A percentile compares a stretch with the other conserved stretches of the same genome.
phyloP scores from a whole-genome alignment of 2,329 filamentous ascomycete genomes.

The Phoma herbarum region DNA sequence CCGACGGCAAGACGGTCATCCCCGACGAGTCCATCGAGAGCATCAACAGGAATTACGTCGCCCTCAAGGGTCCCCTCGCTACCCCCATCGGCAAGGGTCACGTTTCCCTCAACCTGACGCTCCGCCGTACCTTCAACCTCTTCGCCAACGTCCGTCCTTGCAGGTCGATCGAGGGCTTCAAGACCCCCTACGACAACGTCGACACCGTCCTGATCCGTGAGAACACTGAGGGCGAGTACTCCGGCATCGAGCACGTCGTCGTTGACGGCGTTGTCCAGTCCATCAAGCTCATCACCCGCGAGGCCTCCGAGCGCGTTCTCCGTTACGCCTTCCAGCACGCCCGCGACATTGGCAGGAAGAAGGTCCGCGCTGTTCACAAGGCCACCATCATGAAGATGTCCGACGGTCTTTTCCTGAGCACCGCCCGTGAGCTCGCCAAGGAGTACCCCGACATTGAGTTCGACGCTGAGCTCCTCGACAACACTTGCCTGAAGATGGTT shows the following conservation, averaged over 20 bases:
- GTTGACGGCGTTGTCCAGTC: conserved; percentile 98
- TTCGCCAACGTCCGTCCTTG: conserved; percentile 99
- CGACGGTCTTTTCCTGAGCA: conserved; percentile 95
- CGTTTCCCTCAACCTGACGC: conserved; percentile 97
- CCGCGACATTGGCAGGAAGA: conserved; percentile 88
- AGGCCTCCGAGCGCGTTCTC: conserved; percentile 93
- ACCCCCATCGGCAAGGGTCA: conserved; percentile 98
- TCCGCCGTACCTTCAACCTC: conserved; percentile 99
- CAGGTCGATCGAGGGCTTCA: conserved; percentile 95
- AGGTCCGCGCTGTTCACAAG: conserved; percentile 99
- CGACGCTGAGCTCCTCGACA: conserved; percentile 97
- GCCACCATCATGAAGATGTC: conserved; percentile 99
- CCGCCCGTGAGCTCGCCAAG: conserved; percentile 85
- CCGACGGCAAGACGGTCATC: conserved; percentile 95
- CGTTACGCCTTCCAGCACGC: conserved; percentile 99
- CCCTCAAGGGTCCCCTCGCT: conserved; percentile 97
- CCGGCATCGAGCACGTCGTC: conserved; percentile 97
- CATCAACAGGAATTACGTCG: conserved; percentile 94
- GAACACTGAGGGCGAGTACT: conserved; percentile 99
- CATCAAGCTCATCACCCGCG: conserved; percentile 98
- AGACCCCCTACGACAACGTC: conserved; percentile 97
- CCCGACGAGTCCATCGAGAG: conserved; percentile 92
- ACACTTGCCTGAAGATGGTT: conserved; percentile 98
- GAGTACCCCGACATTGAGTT: conserved; percentile 97
- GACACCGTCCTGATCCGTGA: conserved; percentile 98